A percentile compares a stretch with the other conserved stretches of the same genome.
phyloP scores from a whole-genome alignment of 192 early-diverging fungal species.

The Chytriomyces sp. region DNA sequence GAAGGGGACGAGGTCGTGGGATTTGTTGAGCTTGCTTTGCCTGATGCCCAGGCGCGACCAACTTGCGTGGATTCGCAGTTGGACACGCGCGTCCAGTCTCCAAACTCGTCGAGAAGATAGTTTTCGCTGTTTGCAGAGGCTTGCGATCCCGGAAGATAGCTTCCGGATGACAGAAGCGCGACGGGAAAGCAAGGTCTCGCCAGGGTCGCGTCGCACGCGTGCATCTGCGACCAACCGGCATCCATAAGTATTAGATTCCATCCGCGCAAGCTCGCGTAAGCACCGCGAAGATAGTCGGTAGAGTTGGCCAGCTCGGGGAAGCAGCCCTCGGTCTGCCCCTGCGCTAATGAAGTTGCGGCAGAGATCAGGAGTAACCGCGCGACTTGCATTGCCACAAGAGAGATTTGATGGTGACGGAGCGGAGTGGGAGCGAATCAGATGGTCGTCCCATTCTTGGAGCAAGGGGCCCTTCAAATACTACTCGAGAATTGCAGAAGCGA shows the following conservation, averaged over 20 bases:
- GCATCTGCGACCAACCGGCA: neutral
- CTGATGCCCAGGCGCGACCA: neutral
- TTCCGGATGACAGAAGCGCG: neutral
- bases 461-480: too few species aligned
- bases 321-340: too few species aligned
- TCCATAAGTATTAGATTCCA: neutral
- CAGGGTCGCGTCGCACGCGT: neutral
- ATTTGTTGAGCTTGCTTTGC: too few species aligned
- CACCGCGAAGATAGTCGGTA: neutral
- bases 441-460: too few species aligned
- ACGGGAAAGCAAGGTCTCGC: neutral
- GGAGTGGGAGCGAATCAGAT: too few species aligned
- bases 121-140: neutral
- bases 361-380: neutral
- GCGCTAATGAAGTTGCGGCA: neutral
- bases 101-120: neutral
- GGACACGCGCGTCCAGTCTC: neutral
- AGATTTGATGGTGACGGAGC: too few species aligned
- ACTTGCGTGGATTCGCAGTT: neutral
- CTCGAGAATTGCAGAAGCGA: too few species aligned
- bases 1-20: too few species aligned
- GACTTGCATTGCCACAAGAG: too few species aligned
- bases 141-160: neutral
- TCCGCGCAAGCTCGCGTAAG: neutral
- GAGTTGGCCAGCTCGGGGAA: neutral